Conservation (phyloP, 2,329 filamentous ascomycete species). For the Colletotrichum sp. region DNA sequence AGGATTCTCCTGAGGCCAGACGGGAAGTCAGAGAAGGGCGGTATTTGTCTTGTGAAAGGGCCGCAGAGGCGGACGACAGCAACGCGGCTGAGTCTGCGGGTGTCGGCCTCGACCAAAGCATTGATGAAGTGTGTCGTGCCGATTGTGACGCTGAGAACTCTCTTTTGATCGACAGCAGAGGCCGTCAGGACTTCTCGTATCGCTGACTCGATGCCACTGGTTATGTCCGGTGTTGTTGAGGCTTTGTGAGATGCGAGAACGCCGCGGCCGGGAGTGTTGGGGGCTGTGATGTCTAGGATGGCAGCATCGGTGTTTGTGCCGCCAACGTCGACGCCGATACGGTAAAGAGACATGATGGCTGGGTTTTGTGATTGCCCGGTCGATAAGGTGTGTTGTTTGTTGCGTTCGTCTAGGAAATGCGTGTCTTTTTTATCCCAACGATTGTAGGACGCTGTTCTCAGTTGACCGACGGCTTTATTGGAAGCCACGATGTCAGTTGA, state of each 20-base stretch:
- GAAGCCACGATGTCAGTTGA: background rate
- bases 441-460: background rate
- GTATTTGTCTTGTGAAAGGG: constrained; percentile 47
- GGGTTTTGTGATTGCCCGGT: background rate
- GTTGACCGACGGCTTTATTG: background rate
- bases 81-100: constrained; percentile 45
- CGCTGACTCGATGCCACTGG: constrained; percentile 51
- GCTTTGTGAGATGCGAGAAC: constrained; percentile 54
- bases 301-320: constrained; percentile 50
- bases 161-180: constrained; percentile 38
- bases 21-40: constrained; percentile 52
- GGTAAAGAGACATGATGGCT: constrained; percentile 41
- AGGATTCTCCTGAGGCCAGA: constrained; percentile 42
- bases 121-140: constrained; percentile 58
- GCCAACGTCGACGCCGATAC: constrained; percentile 48
- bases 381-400: background rate
- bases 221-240: constrained; percentile 54
- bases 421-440: background rate
- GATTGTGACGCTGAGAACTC: constrained; percentile 53
- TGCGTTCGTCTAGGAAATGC: background rate
- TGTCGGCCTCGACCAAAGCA: constrained; percentile 51
- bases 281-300: constrained; percentile 45
- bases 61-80: constrained; percentile 52
- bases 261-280: constrained; percentile 38
- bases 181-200: constrained; percentile 46